Conservation (phyloP, 202 grass and related monocot species). For the Eragrostis tef region DNA sequence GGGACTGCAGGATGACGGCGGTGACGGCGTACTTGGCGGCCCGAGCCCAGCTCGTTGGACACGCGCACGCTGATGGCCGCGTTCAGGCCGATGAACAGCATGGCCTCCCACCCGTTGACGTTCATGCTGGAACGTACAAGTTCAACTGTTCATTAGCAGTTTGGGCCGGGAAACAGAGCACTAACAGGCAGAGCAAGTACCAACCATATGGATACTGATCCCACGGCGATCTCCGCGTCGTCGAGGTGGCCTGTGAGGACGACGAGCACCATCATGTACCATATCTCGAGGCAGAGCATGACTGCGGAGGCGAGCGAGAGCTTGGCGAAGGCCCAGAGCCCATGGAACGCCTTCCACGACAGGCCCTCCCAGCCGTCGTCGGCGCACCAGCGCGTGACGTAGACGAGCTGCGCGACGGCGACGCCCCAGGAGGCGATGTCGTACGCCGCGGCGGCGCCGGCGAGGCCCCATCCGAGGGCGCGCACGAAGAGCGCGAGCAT, state of each 20-base stretch:
- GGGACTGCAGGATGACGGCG: constrained; percentile 66
- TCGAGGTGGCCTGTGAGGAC: constrained; percentile 85
- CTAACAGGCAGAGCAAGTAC: too few relatives aligned
- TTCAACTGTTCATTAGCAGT: too few relatives aligned
- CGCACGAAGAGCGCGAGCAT: constrained; percentile 66
- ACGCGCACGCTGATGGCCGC: constrained; percentile 89
- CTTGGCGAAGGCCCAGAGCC: constrained; percentile 75
- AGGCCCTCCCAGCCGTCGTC: constrained; percentile 78
- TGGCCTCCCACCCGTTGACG: constrained; percentile 92
- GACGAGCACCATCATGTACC: constrained; percentile 93
- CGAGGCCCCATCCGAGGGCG: constrained; percentile 61
- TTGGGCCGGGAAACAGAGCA: too few relatives aligned
- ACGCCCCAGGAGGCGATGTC: constrained; percentile 58
- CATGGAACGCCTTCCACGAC: constrained; percentile 54
- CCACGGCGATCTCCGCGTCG: constrained; percentile 78
- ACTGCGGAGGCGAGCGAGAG: constrained; percentile 74
- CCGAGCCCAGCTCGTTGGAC: constrained; percentile 85
- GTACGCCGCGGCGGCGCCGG: constrained; percentile 69
- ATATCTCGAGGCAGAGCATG: constrained; percentile 94
- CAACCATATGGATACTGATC: constrained; percentile 84
- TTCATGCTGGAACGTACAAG: constrained; percentile 58
- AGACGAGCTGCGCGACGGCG: constrained; percentile 63
- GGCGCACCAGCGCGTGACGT: constrained; percentile 66
- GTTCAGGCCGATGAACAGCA: constrained; percentile 90
- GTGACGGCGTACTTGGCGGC: constrained; percentile 65